Evolutionary conservation across 441 rosid genomes (phyloP), one percentile per base, ranked within the genome.

Genomic region (Eruca vesicaria): DNA sequence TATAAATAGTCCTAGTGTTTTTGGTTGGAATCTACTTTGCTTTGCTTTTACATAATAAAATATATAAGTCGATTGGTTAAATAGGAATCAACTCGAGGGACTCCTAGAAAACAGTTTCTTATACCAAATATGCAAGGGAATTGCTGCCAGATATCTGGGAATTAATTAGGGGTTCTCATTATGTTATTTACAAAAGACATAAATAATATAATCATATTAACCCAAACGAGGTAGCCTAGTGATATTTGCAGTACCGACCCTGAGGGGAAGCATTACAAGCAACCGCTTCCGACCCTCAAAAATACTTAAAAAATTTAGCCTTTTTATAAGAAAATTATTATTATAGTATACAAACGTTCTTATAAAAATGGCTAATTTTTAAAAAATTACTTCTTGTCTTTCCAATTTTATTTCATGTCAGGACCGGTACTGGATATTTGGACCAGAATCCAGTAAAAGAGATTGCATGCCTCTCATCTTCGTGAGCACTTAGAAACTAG

Each of bases 11-110:
- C 29, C 5, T 48, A 1, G 26, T 62, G 28, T 12, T 64, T 23
- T 62, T 33, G 18, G n/a, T 41, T 41, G 14, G 41, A 52, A 72
- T 72, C 68, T 32, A 61, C 52, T 36, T 18, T 55, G 41, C 48
- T 41, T 73, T 65, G 16, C 7, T 43, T 64, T 55, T 63, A 35
- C 29, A 6, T 23, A 31, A 11, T 10, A 21, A 21, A 55, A 55
- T 20, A n/a, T 0, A 58, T 14, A 20, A 55, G 9, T 14, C 19
- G 18, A 32, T 41, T 26, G 45, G 4, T 1, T 3, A 41, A 41
- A 11, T 11, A 45, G 16, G 16, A 61, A 32, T 72, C 35, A 20
- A 62, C 4, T n/a, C 4, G 21, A 45, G 12, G 11, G 19, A 48
- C 21, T 48, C 1, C 26, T 23, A 23, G 26, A 48, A 9, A 48